Evolutionary conservation across 1,284 basidiomycete species (phyloP), one percentile per base, ranked within the genome.

Genomic region (Malassezia equina): DNA sequence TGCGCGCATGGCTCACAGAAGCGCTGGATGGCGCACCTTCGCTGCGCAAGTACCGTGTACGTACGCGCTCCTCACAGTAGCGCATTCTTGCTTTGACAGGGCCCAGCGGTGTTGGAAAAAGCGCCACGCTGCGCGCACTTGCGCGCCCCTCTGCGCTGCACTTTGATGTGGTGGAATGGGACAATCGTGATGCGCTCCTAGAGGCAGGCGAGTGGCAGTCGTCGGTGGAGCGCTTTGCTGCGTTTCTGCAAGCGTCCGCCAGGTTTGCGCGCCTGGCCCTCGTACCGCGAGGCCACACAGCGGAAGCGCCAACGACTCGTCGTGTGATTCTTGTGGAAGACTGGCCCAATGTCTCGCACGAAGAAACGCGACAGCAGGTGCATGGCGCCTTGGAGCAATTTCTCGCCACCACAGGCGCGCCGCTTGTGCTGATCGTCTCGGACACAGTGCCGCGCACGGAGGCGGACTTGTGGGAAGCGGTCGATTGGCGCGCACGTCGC

Each of bases 41-140:
- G 58, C 66, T 87, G 39, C 79, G 78, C 39, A 88, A 85, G 67
- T 90, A 90, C 75, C 81, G 87, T 34, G 65, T 66, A 47, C 27
- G 54, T 51, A 8, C 11, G 4, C 34, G 13, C 9, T 28, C 17
- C 36, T 42, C 7, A 42, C 34, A 9, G 12, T 41, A 59, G 59
- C 81, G 88, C 33, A 82, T 98, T 21, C 80, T 96, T 2, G 82
- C 83, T 0, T 77, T 98, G 7, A 87, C 86, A 1, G 93, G 94
- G 1, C 88, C 89, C 0, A 85, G 90, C 7, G 94, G 93, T 0
- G 82, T 84, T 0, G 93, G 83, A 0, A 98, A 98, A 78, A 93
- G 91, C 0, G 81, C 89, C 0, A 88, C 88, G 0, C 64, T 96
- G 0, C 81, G 81, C 11, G 80, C 90, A 0, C 77, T 98, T 7